These are phyloP conservation scores for Xerocomus potaroensis DNA, from an alignment of 768 basidiomycete genomes.

Conservation along the genomic window DNA sequence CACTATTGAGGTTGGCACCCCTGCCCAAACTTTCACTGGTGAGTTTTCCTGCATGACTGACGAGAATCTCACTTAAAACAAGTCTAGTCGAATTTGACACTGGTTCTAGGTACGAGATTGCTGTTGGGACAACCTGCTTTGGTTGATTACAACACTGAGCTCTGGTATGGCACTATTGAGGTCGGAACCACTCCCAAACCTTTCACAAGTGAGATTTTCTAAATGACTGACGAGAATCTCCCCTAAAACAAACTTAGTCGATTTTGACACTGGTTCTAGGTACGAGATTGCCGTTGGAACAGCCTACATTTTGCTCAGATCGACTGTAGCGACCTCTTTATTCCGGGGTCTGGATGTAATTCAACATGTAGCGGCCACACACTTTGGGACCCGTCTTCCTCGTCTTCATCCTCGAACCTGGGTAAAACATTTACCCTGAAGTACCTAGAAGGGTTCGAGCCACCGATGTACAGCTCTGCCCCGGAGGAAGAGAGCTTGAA, in stretches of 20 bases:
- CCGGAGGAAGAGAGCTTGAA: constrained; percentile 42
- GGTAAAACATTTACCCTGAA: no score
- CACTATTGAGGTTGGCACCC: constrained; percentile 11
- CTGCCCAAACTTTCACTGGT: neutral
- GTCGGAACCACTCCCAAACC: constrained; percentile 4
- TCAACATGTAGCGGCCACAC: no score
- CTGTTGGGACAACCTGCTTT: no score
- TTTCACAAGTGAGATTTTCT: constrained; percentile 4
- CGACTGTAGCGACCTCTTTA: no score
- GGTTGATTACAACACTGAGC: no score
- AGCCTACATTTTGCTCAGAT: no score
- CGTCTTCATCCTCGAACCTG: no score
- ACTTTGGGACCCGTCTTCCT: no score
- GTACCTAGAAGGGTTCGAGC: constrained; percentile 40
- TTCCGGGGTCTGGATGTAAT: no score
- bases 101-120: neutral
- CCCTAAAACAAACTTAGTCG: constrained; percentile 5
- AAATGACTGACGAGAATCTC: neutral
- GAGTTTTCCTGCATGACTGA: neutral
- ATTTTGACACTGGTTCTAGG: constrained; percentile 26
- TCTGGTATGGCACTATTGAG: constrained; percentile 12
- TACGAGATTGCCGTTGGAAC: no score
- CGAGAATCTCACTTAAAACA: neutral
- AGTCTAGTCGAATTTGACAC: neutral
- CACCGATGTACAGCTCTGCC: constrained; percentile 51